Base-by-base conservation (phyloP, 441 rosid species). In the Adansonia rubrostipa region DNA sequence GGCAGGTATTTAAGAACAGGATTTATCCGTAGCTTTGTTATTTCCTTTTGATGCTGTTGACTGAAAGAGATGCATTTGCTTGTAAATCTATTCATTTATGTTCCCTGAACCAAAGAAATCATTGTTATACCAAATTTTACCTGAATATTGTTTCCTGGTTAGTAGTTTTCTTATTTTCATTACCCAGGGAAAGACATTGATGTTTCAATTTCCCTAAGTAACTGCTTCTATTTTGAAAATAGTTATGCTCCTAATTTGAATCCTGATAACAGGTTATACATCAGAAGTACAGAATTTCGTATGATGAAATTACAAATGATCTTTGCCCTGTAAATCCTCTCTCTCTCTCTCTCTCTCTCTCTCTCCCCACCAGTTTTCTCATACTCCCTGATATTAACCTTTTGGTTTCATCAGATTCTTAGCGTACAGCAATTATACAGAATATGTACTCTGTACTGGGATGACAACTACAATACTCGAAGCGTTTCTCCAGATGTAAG, bases 361-460 rank as follows among this genome's bases (percentile, higher is more conserved):
- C 63, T 28, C 14, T 0, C 72, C 15, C 7, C 6, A 36, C 13
- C 7, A 13, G 13, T 58, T 69, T 14, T n/a, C 54, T 78, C 22
- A 77, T 5, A 57, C 60, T 66, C 7, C 53, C 68, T 73, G 11
- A 73, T 78, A 61, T 70, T 24, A 44, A 70, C 74, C 33, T 72
- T 63, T 81, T 74, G 77, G 24, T 81, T 79, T 87, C 62, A 75
- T 85, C 91, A 93, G 99, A 89, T 95, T 85, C 89, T 97, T 80
- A 93, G 99, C 64, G 99, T 97, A 58, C 99, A 97, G 87, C 99
- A 93, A 85, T 89, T 97, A 57, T 97, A 95, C 80, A 92, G 99
- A 89, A 93, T 95, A 78, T 95, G 99, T 80, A 91, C 99, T 36
- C 80, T 95, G 22, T 95, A 97, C 80, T 91, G 96, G 97, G 99